Conservation (phyloP, 192 early-diverging fungal species). For the Coemansia furcata region DNA sequence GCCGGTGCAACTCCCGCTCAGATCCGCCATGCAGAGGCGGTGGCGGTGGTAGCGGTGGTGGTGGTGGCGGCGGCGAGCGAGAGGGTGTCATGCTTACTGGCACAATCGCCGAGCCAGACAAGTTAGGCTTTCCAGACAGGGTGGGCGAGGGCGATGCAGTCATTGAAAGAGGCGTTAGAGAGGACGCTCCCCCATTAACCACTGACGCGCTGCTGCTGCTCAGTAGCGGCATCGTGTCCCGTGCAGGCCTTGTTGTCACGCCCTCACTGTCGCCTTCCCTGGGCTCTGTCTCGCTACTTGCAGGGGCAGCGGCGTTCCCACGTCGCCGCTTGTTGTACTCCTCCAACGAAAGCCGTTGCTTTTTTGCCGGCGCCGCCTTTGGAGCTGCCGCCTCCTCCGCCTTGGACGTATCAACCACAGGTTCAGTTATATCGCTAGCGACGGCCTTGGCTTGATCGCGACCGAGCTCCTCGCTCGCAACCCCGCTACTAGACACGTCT, state of each 20-base stretch:
- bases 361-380: constrained; percentile 23
- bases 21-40: constrained; percentile 3
- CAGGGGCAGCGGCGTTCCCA: constrained; percentile 5
- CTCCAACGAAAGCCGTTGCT: constrained; percentile 47
- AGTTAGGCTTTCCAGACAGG: not conserved
- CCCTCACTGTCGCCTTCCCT: constrained; percentile 15
- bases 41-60: constrained; percentile 9
- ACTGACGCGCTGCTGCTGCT: not conserved
- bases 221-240: not conserved
- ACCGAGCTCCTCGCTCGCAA: not conserved
- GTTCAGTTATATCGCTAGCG: not conserved
- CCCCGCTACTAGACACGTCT: not conserved
- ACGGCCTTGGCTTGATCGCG: not conserved
- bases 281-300: not conserved
- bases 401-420: not conserved
- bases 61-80: constrained; percentile 20
- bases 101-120: not conserved
- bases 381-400: not conserved
- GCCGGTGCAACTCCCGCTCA: constrained; percentile 5
- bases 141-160: not conserved
- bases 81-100: not conserved
- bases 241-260: not conserved
- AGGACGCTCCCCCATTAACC: not conserved
- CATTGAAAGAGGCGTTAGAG: not conserved
- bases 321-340: constrained; percentile 52